Conservation (phyloP, 2,329 filamentous ascomycete species). For the Diaporthe eres region DNA sequence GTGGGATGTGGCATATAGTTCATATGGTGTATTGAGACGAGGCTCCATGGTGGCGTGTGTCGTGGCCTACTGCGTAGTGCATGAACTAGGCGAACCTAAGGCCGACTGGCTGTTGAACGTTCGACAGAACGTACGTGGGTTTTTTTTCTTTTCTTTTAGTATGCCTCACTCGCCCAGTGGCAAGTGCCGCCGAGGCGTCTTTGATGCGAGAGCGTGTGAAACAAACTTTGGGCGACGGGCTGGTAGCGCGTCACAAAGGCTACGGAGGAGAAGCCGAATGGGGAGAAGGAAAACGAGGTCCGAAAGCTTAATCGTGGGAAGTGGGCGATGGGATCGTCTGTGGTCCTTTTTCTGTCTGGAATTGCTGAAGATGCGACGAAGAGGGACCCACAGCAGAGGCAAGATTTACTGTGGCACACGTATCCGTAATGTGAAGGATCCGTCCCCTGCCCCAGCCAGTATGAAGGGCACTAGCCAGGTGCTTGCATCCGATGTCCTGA, state of each 20-base stretch:
- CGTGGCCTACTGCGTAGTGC: not conserved
- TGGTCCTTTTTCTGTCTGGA: conserved; percentile 29
- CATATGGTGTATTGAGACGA: not conserved
- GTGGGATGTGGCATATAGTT: not conserved
- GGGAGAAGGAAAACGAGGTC: conserved; percentile 32
- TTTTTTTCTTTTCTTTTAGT: not conserved
- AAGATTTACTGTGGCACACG: conserved; percentile 25
- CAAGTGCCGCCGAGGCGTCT: conserved; percentile 7
- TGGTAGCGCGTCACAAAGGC: conserved; percentile 29
- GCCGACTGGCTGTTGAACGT: not conserved
- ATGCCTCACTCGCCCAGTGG: not conserved
- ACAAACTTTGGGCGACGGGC: conserved; percentile 32
- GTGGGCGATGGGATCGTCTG: conserved; percentile 13
- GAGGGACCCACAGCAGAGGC: conserved; percentile 22
- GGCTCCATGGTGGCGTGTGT: not conserved
- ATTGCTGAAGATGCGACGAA: conserved; percentile 29
- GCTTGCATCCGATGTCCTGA: conserved; percentile 30
- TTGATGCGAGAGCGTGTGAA: conserved; percentile 16
- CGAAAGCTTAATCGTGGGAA: conserved; percentile 36
- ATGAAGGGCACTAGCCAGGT: not conserved
- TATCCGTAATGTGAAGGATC: conserved; percentile 27
- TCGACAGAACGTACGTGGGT: not conserved
- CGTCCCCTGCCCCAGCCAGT: conserved; percentile 16
- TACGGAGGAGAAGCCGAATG: conserved; percentile 26
- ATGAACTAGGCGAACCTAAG: not conserved